Percentiles rank a stretch among this genome's conserved stretches.
Evolutionary conservation across 108 stramenopile species (phyloP).

Genomic region (Skeletonema tropicum): DNA sequence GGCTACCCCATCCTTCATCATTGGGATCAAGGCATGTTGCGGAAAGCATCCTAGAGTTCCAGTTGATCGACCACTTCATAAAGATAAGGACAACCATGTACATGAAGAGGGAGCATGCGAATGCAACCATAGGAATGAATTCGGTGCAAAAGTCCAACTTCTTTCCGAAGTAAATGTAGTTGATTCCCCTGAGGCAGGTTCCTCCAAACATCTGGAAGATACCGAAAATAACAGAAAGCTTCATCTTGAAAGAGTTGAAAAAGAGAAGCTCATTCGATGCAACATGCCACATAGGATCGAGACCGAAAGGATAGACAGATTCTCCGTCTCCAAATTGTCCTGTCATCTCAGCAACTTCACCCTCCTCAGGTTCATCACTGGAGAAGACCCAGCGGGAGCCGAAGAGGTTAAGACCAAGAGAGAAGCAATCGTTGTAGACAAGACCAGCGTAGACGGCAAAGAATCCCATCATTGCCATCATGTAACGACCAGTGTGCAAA

Average conservation of each 20-base stretch:
- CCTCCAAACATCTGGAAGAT: constrained; percentile 97
- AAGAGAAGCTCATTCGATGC: constrained; percentile 95
- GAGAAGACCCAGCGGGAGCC: constrained; percentile 86
- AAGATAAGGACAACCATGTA: constrained; percentile 99
- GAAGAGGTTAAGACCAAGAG: constrained; percentile 93
- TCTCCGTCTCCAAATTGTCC: constrained; percentile 78
- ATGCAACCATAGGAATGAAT: constrained; percentile 97
- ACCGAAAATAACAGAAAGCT: constrained; percentile 97
- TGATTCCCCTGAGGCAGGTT: constrained; percentile 91
- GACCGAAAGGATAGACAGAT: constrained; percentile 95
- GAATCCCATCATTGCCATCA: constrained; percentile 97
- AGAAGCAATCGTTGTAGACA: constrained; percentile 98
- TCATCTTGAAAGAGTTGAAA: constrained; percentile 99
- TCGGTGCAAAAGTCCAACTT: constrained; percentile 91
- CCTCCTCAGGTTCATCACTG: constrained; percentile 74
- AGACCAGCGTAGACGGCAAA: constrained; percentile 96
- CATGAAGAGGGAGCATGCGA: constrained; percentile 90
- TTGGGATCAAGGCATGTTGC: constrained; percentile 89
- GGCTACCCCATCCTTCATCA: constrained; percentile 72
- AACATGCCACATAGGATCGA: constrained; percentile 98
- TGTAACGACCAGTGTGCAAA: constrained; percentile 91
- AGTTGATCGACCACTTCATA: constrained; percentile 97
- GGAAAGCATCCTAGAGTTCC: constrained; percentile 94
- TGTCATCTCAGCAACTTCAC: constrained; percentile 63
- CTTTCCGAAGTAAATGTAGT: constrained; percentile 93